Conservation (phyloP, 2,329 filamentous ascomycete genomes). For the Penicillium sp. region DNA sequence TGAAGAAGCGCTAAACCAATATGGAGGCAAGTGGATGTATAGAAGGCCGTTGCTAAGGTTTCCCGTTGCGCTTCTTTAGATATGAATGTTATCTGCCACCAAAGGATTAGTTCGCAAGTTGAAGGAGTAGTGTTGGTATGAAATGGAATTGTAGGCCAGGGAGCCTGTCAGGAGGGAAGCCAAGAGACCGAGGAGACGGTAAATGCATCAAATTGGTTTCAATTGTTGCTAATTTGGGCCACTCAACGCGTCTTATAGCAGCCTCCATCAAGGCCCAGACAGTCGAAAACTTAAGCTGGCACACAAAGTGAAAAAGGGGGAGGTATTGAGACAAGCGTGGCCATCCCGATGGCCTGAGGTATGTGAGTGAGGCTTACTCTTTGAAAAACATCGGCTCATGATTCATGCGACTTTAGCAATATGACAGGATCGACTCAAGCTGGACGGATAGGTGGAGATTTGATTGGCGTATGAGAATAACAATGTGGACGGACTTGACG, state of each 20-base stretch:
- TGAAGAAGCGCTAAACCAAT: conserved; percentile 14
- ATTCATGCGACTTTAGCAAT: neutral
- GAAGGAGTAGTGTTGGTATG: neutral
- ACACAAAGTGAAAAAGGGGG: conserved; percentile 1
- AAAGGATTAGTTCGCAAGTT: neutral
- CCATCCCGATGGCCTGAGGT: neutral
- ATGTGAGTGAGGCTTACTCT: conserved; percentile 8
- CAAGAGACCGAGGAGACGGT: conserved; percentile 5
- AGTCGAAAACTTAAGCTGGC: neutral
- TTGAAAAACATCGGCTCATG: neutral
- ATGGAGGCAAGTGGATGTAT: conserved; percentile 9
- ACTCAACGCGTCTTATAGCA: conserved; percentile 3
- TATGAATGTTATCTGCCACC: neutral
- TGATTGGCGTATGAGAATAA: conserved; percentile 11
- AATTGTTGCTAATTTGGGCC: neutral
- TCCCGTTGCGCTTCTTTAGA: conserved; percentile 4
- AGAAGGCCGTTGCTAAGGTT: conserved; percentile 5
- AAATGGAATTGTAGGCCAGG: conserved; percentile 2
- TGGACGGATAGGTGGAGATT: neutral
- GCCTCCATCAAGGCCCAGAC: neutral
- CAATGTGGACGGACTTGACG: neutral
- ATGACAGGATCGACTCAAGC: conserved; percentile 6
- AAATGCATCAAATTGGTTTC: neutral
- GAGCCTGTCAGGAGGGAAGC: neutral
- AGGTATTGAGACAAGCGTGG: neutral